These are phyloP conservation scores for Coprinellus aureogranulatus DNA, from an alignment of 768 basidiomycete genomes.

Conservation along the genomic window DNA sequence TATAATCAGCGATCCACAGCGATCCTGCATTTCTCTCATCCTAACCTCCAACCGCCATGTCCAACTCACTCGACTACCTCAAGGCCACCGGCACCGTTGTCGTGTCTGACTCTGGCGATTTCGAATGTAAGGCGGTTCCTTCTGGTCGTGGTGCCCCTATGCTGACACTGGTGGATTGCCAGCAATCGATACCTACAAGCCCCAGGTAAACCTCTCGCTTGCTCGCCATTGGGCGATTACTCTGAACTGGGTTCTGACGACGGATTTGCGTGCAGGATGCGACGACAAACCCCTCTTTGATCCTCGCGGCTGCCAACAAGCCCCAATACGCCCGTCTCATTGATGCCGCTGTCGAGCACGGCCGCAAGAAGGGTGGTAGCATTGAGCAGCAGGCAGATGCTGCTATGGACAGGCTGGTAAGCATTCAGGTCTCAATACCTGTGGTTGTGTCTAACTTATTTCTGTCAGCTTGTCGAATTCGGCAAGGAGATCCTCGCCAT, in stretches of 20 bases:
- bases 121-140: slow-evolving; percentile 58
- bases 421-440: slow-evolving; percentile 21
- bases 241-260: not conserved
- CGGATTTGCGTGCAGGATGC: slow-evolving; percentile 63
- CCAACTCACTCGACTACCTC: slow-evolving; percentile 77
- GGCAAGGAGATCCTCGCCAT: slow-evolving; percentile 92
- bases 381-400: slow-evolving; percentile 71
- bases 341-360: slow-evolving; percentile 69
- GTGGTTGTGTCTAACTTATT: not conserved
- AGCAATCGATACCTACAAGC: slow-evolving; percentile 97
- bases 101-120: slow-evolving; percentile 97
- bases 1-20: not conserved
- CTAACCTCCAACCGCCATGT: slow-evolving; percentile 49
- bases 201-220: slow-evolving; percentile 56
- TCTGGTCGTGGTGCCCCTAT: not conserved
- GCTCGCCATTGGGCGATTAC: not conserved
- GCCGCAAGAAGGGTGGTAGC: slow-evolving; percentile 77
- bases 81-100: slow-evolving; percentile 94
- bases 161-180: slow-evolving; percentile 20
- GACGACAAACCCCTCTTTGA: slow-evolving; percentile 95
- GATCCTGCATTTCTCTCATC: not conserved
- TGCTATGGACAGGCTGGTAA: slow-evolving; percentile 86
- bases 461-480: slow-evolving; percentile 88
- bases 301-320: slow-evolving; percentile 91
- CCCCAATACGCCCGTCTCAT: slow-evolving; percentile 80